Evolutionary conservation across 129 eudicot species (phyloP).

Genomic region (Oenanthe sinensis): DNA sequence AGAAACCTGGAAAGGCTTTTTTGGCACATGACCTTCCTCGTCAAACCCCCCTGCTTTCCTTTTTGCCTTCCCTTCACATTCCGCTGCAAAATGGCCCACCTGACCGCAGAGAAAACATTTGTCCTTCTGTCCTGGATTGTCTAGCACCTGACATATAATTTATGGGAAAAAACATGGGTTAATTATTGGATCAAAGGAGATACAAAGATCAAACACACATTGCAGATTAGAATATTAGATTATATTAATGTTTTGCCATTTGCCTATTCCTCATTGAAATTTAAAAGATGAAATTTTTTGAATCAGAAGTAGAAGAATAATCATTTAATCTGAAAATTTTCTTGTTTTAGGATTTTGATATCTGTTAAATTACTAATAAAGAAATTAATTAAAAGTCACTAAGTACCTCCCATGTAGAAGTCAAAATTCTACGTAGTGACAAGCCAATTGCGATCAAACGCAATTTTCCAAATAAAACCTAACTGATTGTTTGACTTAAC

Average conservation of each 20-base stretch:
- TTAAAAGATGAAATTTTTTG: too few species aligned
- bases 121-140: conserved; percentile 76
- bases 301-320: too few species aligned
- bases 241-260: background rate
- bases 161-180: background rate
- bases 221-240: background rate
- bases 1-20: conserved; percentile 77
- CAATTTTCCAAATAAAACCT: background rate
- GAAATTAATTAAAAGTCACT: too few species aligned
- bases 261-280: too few species aligned
- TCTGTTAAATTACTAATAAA: too few species aligned
- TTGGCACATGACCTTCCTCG: conserved; percentile 72
- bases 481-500: too few species aligned
- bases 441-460: background rate
- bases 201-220: background rate
- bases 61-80: conserved; percentile 82
- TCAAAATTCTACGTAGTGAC: too few species aligned
- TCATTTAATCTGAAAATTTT: too few species aligned
- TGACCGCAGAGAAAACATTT: conserved; percentile 87
- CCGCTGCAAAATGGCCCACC: conserved; percentile 73
- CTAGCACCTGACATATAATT: conserved; percentile 47
- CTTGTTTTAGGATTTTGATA: too few species aligned
- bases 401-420: too few species aligned
- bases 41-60: conserved; percentile 86
- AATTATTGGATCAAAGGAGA: background rate